These are phyloP conservation scores for Sporothrix brasiliensis DNA, from an alignment of 2,329 filamentous ascomycete genomes.

Conservation along the genomic window DNA sequence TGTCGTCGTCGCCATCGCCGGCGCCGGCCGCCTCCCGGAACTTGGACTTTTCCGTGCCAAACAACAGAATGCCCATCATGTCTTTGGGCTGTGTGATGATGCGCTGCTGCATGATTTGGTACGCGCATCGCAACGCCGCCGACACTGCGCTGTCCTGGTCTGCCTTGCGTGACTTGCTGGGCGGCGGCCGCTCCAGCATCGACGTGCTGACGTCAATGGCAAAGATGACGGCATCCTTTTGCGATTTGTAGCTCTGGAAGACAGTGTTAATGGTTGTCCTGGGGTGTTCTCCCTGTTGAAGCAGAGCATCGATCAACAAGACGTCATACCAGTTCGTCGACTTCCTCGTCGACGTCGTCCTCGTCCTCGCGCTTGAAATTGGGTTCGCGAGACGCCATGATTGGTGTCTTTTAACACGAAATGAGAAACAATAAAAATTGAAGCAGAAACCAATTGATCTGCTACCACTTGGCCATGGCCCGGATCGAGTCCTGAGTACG, in stretches of 20 bases:
- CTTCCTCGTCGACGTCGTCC: conserved; percentile 69
- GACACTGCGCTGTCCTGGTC: conserved; percentile 76
- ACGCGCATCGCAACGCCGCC: conserved; percentile 90
- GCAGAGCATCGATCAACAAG: not conserved
- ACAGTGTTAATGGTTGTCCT: conserved; percentile 55
- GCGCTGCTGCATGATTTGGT: conserved; percentile 94
- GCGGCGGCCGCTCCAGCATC: conserved; percentile 73
- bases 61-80: conserved; percentile 94
- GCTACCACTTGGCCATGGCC: not conserved
- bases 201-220: conserved; percentile 89
- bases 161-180: conserved; percentile 74
- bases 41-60: conserved; percentile 83
- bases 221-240: conserved; percentile 98
- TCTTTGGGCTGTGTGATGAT: conserved; percentile 96
- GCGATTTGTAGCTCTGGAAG: conserved; percentile 76
- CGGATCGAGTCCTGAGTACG: not conserved
- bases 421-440: not conserved
- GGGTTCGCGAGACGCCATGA: conserved; percentile 44
- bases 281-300: not conserved
- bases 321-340: conserved; percentile 41
- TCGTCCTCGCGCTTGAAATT: conserved; percentile 53
- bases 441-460: not conserved
- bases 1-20: conserved; percentile 4
- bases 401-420: not conserved
- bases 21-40: conserved; percentile 56